Evolutionary conservation across 345 rosid genomes (phyloP).

Genomic region (Moricandia arvensis): DNA sequence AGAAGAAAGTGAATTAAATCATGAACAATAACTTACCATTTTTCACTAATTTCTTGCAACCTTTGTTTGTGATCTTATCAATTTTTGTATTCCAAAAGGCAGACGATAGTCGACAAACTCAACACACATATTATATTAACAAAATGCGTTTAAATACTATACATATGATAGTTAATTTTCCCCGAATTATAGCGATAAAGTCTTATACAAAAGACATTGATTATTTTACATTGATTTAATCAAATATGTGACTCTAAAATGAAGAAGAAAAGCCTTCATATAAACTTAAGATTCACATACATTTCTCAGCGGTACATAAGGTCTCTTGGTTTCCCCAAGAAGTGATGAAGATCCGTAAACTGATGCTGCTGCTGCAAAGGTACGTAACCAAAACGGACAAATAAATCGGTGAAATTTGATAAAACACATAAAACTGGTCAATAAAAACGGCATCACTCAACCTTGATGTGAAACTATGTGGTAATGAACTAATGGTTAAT

Average conservation of each 20-base stretch:
- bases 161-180: no score
- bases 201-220: background rate
- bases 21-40: background rate
- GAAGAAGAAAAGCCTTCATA: background rate
- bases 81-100: background rate
- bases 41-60: background rate
- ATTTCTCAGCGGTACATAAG: slow-evolving; percentile 9
- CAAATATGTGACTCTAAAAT: background rate
- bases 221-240: background rate
- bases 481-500: background rate
- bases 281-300: slow-evolving; percentile 9
- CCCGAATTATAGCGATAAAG: background rate
- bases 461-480: background rate
- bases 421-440: background rate
- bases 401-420: background rate
- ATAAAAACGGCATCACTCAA: background rate
- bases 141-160: background rate
- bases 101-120: background rate
- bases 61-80: background rate
- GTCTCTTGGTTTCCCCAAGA: slow-evolving; percentile 25
- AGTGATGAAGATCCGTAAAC: slow-evolving; percentile 24
- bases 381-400: background rate
- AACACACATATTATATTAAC: background rate
- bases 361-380: slow-evolving; percentile 32
- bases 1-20: background rate